phyloP scores from a whole-genome alignment of 805 yeast species.

The Blastobotrys mokoenaii region DNA sequence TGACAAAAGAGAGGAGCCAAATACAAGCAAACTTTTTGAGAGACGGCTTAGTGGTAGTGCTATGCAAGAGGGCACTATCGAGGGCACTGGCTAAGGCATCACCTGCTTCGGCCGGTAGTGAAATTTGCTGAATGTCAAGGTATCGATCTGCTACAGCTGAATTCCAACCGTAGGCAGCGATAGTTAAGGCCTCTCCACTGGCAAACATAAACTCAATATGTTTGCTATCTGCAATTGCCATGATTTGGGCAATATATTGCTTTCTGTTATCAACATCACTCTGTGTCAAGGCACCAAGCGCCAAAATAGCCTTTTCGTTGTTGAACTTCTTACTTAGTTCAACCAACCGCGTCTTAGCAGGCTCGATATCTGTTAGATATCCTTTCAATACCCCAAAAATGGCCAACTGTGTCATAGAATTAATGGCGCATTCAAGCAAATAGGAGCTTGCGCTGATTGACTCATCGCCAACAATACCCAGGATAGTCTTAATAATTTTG shows the following conservation, averaged over 20 bases:
- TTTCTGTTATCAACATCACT: constrained; percentile 24
- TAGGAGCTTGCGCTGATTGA: constrained; percentile 18
- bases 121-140: constrained; percentile 44
- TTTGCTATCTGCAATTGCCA: constrained; percentile 53
- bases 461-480: not conserved
- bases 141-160: constrained; percentile 46
- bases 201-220: constrained; percentile 70
- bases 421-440: constrained; percentile 32
- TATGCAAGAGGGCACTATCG: constrained; percentile 41
- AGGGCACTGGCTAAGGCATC: constrained; percentile 31
- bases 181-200: constrained; percentile 74
- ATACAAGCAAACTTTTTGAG: constrained; percentile 70
- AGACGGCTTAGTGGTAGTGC: constrained; percentile 62
- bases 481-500: not conserved
- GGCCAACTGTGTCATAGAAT: constrained; percentile 29
- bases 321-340: constrained; percentile 8
- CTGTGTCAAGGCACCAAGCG: constrained; percentile 50
- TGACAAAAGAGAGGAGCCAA: constrained; percentile 76
- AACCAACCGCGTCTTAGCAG: constrained; percentile 30
- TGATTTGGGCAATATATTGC: constrained; percentile 38
- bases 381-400: constrained; percentile 6
- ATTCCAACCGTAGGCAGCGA: constrained; percentile 68
- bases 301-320: constrained; percentile 50
- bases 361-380: constrained; percentile 24
- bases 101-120: not conserved